Evolutionary conservation across 345 rosid species (phyloP), one percentile per base, ranked within the genome.

Genomic region (Eutrema japonicum): DNA sequence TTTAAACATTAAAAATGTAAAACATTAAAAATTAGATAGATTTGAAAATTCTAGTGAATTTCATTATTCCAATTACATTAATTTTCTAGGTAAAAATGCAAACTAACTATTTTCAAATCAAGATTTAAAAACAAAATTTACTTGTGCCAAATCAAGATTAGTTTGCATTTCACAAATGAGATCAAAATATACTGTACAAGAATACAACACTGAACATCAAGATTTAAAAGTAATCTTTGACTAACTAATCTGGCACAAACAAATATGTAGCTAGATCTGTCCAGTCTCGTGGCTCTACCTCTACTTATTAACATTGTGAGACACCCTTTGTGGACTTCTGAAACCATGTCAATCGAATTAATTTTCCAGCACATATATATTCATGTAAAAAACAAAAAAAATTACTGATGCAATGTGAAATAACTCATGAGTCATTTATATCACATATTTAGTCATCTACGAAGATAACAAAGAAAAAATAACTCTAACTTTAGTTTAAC

Each of bases 341-440:
- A 72, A 52, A 63, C 46, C 68, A 62, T 35, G 36, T 37, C n/a
- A 62, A 33, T 52, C 38, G 46, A 43, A 42, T 42, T 42, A 51
- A 42, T 52, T 50, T 51, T 13, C 14, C 52, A 68, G 64, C 64
- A 54, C 47, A 57, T 46, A 43, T 22, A 64, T 43, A 53, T 72
- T 45, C 42, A 47, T 46, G 50, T 32, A 48, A 30, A 30, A 30
- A 30, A 30, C 3, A 30, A 30, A 3, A 30, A 30, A 30, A 3
- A 3, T 30, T 30, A 30, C 73, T 56, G 73, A 69, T 69, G 55
- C 73, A 68, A 55, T 52, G 50, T 66, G 71, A 42, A 41, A 67
- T 16, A 52, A 66, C 13, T 9, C 40, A 43, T 32, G 61, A 45
- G 72, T 43, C 64, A 55, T 4, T 54, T 30, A 30, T 54, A 32